Percentiles rank a stretch among this genome's conserved stretches.
These are phyloP conservation scores for Aspergillus olivimuriae DNA, from an alignment of 495 filamentous ascomycete genomes.

Conservation along the genomic window DNA sequence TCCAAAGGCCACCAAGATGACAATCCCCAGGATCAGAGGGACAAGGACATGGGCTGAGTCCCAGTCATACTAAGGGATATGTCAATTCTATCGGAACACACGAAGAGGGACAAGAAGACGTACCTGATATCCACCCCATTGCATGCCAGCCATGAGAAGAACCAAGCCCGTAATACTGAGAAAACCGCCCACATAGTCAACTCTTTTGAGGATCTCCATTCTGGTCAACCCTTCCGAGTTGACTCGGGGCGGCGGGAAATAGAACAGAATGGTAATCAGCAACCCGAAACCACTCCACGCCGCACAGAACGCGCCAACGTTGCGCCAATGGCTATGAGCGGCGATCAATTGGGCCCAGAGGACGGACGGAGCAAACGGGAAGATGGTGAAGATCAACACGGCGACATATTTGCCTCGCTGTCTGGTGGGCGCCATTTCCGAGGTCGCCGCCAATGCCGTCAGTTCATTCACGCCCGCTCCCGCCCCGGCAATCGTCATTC, in stretches of 20 bases:
- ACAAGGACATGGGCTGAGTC: slow-evolving; percentile 51
- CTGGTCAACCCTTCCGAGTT: slow-evolving; percentile 45
- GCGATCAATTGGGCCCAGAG: slow-evolving; percentile 67
- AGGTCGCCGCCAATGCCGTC: slow-evolving; percentile 61
- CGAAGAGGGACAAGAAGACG: neutral
- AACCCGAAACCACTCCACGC: slow-evolving; percentile 58
- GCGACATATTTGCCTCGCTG: slow-evolving; percentile 66
- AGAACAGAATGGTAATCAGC: slow-evolving; percentile 56
- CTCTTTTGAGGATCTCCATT: slow-evolving; percentile 46
- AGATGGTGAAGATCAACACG: slow-evolving; percentile 58
- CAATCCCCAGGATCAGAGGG: slow-evolving; percentile 50
- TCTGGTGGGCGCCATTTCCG: slow-evolving; percentile 61
- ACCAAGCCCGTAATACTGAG: slow-evolving; percentile 60
- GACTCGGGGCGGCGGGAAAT: slow-evolving; percentile 57
- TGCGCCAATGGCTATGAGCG: slow-evolving; percentile 53
- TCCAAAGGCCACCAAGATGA: slow-evolving; percentile 48
- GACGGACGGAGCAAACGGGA: slow-evolving; percentile 63
- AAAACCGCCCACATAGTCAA: slow-evolving; percentile 64
- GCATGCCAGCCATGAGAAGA: slow-evolving; percentile 58
- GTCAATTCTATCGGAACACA: slow-evolving; percentile 2
- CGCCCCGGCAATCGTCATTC: slow-evolving; percentile 56
- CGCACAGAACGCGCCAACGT: slow-evolving; percentile 54
- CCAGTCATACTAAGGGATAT: slow-evolving; percentile 47
- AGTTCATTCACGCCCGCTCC: slow-evolving; percentile 61
- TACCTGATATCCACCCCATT: slow-evolving; percentile 64